These are phyloP conservation scores for Rhizophagus sp. DNA, from an alignment of 192 early-diverging fungal species.

Conservation along the genomic window DNA sequence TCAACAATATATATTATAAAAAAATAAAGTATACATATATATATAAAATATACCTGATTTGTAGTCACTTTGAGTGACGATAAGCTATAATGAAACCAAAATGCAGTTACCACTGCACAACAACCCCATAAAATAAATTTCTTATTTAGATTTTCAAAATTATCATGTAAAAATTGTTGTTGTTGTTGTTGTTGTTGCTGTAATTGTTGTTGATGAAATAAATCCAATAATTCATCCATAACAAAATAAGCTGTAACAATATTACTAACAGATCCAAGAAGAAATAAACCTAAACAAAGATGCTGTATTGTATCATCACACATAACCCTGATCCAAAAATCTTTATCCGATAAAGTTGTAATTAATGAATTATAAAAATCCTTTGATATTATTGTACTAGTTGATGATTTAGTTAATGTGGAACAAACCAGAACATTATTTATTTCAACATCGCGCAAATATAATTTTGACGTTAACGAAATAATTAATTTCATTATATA, in stretches of 20 bases:
- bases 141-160: slow-evolving; percentile 39
- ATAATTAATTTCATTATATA: slow-evolving; percentile 45
- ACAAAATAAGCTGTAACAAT: slow-evolving; percentile 53
- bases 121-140: slow-evolving; percentile 42
- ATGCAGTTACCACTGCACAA: slow-evolving; percentile 44
- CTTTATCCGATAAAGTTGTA: neutral
- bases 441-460: neutral
- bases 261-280: slow-evolving; percentile 55
- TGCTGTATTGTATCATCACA: slow-evolving; percentile 48
- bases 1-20: too few relatives aligned
- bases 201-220: slow-evolving; percentile 30
- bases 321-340: slow-evolving; percentile 45
- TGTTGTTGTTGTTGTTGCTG: neutral
- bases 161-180: neutral
- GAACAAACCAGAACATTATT: slow-evolving; percentile 4
- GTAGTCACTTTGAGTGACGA: slow-evolving; percentile 48
- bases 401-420: slow-evolving; percentile 19
- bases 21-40: too few relatives aligned
- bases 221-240: slow-evolving; percentile 57
- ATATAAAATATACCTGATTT: slow-evolving; percentile 27
- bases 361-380: neutral
- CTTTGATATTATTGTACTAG: slow-evolving; percentile 21
- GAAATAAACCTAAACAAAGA: slow-evolving; percentile 58
- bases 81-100: slow-evolving; percentile 62
- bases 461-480: slow-evolving; percentile 29